Base-by-base conservation (phyloP, 441 rosid genomes). In the Gossypium trilobum region DNA sequence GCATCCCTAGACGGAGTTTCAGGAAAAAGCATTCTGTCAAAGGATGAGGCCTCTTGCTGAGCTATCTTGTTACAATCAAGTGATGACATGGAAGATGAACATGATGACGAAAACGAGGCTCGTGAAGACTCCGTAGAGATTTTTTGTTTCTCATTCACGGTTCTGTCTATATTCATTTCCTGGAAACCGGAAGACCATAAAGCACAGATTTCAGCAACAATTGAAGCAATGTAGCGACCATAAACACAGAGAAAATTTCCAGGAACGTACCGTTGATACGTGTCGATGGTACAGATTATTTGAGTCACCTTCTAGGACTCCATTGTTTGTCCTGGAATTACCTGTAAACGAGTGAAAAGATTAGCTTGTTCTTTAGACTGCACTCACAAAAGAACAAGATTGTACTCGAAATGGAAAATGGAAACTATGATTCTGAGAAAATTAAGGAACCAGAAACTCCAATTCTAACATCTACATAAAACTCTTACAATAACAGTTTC, bases 51-150 rank as follows among this genome's bases (percentile, higher is more conserved):
- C 62, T 89, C 93, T 16, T 84, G 90, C 50, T 81, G 94, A 73
- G 82, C 72, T 75, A 84, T 76, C 85, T 70, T 81, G 78, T 81
- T 78, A 70, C 78, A 75, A 44, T 92, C 97, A 71, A 83, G 51
- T 48, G 97, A 94, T 46, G 93, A 90, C 7, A 81, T 68, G 20
- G 97, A 87, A 74, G 95, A 90, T 57, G 99, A 89, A 77, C 95
- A 89, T 9, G 97, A 83, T 0, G 99, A 92, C 10, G 99, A 89
- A 79, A 90, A 86, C 60, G 99, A 94, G 59, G 85, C 85, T 79
- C 91, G 82, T 7, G 92, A 86, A 33, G 90, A 85, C 80, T 94
- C 97, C 0, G 85, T 86, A 23, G 94, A 85, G 62, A 77, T 58
- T 82, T 87, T 83, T 36, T 87, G 90, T 75, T 86, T 89, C 82